Evolutionary conservation across 768 basidiomycete species (phyloP).

Genomic region (Russula brevipes): DNA sequence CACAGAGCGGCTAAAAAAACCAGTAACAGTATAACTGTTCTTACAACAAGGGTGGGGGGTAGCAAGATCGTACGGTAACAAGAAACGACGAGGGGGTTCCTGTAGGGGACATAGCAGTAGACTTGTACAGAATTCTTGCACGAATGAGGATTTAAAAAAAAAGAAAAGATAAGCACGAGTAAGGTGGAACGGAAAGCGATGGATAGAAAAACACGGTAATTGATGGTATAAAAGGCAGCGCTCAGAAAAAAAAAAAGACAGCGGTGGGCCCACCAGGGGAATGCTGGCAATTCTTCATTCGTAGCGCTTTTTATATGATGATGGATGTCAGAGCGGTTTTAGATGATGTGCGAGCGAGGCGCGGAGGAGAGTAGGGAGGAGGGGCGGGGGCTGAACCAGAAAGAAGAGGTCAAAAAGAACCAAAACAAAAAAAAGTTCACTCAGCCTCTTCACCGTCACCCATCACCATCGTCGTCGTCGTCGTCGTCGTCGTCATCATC

Average conservation of each 20-base stretch:
- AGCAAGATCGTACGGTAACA: background rate
- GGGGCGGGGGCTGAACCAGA: background rate
- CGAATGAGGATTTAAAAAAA: background rate
- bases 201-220: too few species aligned
- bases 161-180: too few species aligned
- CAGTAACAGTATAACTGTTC: slow-evolving; percentile 14
- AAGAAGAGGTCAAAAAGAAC: too few species aligned
- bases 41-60: background rate
- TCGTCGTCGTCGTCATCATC: background rate
- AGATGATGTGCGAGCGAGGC: background rate
- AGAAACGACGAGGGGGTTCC: background rate
- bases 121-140: background rate
- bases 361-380: background rate
- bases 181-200: too few species aligned
- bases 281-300: too few species aligned
- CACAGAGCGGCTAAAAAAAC: slow-evolving; percentile 1
- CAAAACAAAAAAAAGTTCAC: background rate
- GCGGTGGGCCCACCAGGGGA: too few species aligned
- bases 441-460: background rate
- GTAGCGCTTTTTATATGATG: too few species aligned
- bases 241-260: too few species aligned
- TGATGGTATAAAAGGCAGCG: too few species aligned
- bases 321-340: too few species aligned
- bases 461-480: too few species aligned
- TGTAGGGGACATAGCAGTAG: background rate